Base-by-base conservation (phyloP, 1,139 yeast genomes). In the Pichia sp. region DNA sequence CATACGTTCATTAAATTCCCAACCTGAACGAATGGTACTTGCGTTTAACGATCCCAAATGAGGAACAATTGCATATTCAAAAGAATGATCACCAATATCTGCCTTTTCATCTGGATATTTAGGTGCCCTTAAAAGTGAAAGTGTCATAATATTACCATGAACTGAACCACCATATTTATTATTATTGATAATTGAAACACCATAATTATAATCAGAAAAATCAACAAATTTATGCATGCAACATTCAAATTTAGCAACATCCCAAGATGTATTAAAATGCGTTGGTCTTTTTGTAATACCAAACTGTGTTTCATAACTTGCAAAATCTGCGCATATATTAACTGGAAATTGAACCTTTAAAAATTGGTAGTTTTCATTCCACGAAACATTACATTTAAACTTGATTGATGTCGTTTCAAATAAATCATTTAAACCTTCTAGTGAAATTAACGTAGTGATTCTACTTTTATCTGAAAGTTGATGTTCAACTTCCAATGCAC, bases 301-400 rank as follows among this genome's bases (percentile, higher is more conserved):
- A 68, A 86, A 92, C 64, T 89, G 96, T 1, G 97, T 89, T 66
- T 92, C 98, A 65, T 87, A 92, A 49, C 80, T 79, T 2, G 96
- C 97, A 49, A 64, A 73, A 36, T 90, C 92, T 36, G 80, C 74
- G 57, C 78, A 78, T 35, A 92, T 75, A 36, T 86, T 85, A 26
- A 92, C 95, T 2, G 97, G 97, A 69, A 92, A 90, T 66, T 92
- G 96, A 7, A 88, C 96, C 66, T 92, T 92, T 66, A 92, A 75
- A 66, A 92, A 92, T 66, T 86, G 82, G 68, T 88, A 86, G 34
- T 79, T 78, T 62, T 89, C 95, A 62, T 86, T 81, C 97, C 98
- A 92, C 44, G 81, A 79, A 25, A 88, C 95, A 42, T 77, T 75
- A 44, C 83, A 77, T 43, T 77, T 77, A 63, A 89, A 86, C 58